Evolutionary conservation across 176 grass and related monocot species (phyloP).

Genomic region (Chloris gayana): DNA sequence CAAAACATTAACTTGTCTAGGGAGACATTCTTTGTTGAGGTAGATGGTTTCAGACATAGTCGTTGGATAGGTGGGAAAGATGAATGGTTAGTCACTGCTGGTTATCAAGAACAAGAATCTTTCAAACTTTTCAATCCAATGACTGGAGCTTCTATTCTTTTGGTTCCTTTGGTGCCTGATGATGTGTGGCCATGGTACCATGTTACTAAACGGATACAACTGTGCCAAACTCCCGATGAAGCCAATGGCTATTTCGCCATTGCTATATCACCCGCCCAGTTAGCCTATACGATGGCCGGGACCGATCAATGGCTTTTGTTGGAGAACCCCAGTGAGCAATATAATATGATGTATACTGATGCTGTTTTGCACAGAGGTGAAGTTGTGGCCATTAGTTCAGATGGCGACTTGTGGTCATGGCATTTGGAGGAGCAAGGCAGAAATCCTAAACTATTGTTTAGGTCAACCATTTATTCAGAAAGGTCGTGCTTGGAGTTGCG

Average conservation of each 20-base stretch:
- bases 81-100: background rate
- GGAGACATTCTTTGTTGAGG: background rate
- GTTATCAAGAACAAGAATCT: background rate
- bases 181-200: too few species aligned
- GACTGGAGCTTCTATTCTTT: background rate
- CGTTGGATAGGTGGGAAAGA: slow-evolving; percentile 17
- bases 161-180: background rate
- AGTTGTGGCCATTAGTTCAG: background rate
- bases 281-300: background rate
- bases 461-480: background rate
- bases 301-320: background rate
- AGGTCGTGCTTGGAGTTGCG: too few species aligned
- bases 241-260: background rate
- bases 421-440: background rate
- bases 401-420: slow-evolving; percentile 8
- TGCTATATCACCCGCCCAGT: background rate
- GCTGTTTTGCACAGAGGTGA: background rate
- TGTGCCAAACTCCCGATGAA: background rate
- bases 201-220: background rate
- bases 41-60: background rate
- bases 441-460: background rate
- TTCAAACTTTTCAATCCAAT: background rate
- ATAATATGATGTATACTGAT: background rate
- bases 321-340: background rate
- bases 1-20: background rate